Evolutionary conservation across 495 filamentous ascomycete species (phyloP), one percentile per base, ranked within the genome.

Genomic region (Staphylotrichum tortipilum): DNA sequence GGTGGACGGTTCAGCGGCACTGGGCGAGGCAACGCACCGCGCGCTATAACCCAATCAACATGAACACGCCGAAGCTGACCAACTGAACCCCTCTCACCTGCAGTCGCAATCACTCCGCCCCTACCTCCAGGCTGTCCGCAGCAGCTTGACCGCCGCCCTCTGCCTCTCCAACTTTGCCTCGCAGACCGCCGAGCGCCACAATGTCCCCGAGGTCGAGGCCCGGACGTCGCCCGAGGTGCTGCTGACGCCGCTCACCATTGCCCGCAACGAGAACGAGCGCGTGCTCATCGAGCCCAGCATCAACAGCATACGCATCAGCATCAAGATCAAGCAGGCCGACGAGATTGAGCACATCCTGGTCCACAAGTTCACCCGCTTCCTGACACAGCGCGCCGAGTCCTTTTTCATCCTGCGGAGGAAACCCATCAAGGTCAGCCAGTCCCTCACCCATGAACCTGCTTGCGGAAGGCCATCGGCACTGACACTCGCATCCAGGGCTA

Each of bases 301-400:
- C 71, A 99, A 99, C 76, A 91, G 86, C 57, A 85, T 97, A 40
- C 81, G 94, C 48, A 81, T 99, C 53, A 91, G 86, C 73, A 94
- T 99, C 68, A 87, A 89, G 73, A 96, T 99, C 67, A 97, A 97
- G 69, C 92, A 97, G 69, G 94, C 92, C 44, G 94, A 99, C 72
- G 94, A 97, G 70, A 99, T 96, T 55, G 94, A 99, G 66, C 78
- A 91, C 66, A 95, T 96, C 44, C 71, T 96, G 35, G 92, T 99
- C 39, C 94, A 96, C 73, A 97, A 97, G 69, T 96, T 97, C 61
- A 95, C 88, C 18, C 79, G 94, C 39, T 99, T 97, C 74, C 70
- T 97, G 68, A 95, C 86, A 10, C 91, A 96, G 68, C 78, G 94
- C 60, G 92, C 92, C 33, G 92, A 98, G 68, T 89, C 91, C 11